Percentiles rank a stretch among this genome's conserved stretches.
Evolutionary conservation across 768 basidiomycete genomes (phyloP).

Genomic region (Hypholoma fasciculare): DNA sequence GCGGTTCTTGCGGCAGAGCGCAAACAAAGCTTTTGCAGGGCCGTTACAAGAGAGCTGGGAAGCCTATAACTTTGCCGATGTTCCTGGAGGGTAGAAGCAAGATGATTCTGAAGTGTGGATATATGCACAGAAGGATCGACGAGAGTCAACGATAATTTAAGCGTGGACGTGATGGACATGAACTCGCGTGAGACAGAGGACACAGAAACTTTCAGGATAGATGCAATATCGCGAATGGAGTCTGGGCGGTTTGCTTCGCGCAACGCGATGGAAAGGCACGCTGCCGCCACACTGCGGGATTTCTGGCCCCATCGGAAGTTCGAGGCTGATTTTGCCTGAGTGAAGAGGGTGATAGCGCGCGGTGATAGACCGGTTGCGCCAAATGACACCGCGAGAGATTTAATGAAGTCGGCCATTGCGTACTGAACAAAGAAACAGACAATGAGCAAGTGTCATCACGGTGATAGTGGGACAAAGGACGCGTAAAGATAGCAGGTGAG

Average conservation of each 20-base stretch:
- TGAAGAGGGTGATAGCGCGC: slow-evolving; percentile 69
- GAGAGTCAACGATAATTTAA: slow-evolving; percentile 52
- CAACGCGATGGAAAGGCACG: slow-evolving; percentile 67
- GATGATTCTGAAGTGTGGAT: slow-evolving; percentile 52
- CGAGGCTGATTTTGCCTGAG: slow-evolving; percentile 60
- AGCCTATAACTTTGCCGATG: slow-evolving; percentile 31
- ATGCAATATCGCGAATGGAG: slow-evolving; percentile 68
- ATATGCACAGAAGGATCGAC: slow-evolving; percentile 64
- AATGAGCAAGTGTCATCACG: slow-evolving; percentile 16
- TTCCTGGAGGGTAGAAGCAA: slow-evolving; percentile 38
- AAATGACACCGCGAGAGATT: slow-evolving; percentile 57
- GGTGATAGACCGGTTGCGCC: slow-evolving; percentile 59
- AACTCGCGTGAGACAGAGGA: slow-evolving; percentile 56
- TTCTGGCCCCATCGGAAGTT: slow-evolving; percentile 73
- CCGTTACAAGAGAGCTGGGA: slow-evolving; percentile 33
- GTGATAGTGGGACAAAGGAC: slow-evolving; percentile 12
- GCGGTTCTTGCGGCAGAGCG: slow-evolving; percentile 45
- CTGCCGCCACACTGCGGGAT: slow-evolving; percentile 69
- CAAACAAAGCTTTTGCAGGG: slow-evolving; percentile 41
- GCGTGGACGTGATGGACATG: slow-evolving; percentile 47
- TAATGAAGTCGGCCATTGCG: slow-evolving; percentile 65
- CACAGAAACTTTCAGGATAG: slow-evolving; percentile 55
- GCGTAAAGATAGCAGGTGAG: slow-evolving; percentile 15
- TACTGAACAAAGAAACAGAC: slow-evolving; percentile 38
- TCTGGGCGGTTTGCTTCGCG: slow-evolving; percentile 72